Evolutionary conservation across 768 basidiomycete species (phyloP), one percentile per base, ranked within the genome.

Genomic region (Phallus indusiatus): DNA sequence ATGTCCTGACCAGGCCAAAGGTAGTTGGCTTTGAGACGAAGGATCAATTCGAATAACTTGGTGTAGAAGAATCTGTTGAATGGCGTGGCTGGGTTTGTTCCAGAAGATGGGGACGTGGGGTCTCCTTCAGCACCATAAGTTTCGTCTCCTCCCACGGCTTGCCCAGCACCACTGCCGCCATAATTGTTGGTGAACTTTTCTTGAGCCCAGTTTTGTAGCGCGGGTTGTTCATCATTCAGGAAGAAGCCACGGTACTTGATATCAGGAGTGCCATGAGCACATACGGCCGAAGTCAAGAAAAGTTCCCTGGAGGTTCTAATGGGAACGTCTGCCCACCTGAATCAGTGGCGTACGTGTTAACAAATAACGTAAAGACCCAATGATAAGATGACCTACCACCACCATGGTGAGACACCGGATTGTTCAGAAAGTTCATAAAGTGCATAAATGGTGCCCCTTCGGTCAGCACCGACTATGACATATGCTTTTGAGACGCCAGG

Each of bases 281-380:
- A 76, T 0, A 72, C 71, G 7, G 68, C 49, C 1, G 71, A 63
- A 5, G 75, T 63, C 12, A 81, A 76, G 62, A 77, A 81, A 22
- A 88, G 61, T 36, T 78, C 68, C 11, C 73, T 67, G 36, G 83
- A 76, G 34, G 74, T 71, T 16, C 77, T 78, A 1, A 78, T 74
- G 8, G 83, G 83, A n/a, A 86, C 86, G 67, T 89, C 86, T n/a
- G 85, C 83, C 86, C 86, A 89, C 81, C 81, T 85, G 56, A 61
- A 69, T 24, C n/a, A 53, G 21, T 28, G 28, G 28, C 68, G 57
- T 55, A 24, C 28, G 52, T 34, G 9, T 21, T 16, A 5, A 47
- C 22, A 42, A 14, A n/a, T 7, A 36, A 16, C 47, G 61, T n/a
- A 11, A 14, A 52, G 9, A 18, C 21, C 34, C n/a, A 18, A 18